Evolutionary conservation across 352 stramenopile species (phyloP).

Genomic region (Blastocystis sp.): DNA sequence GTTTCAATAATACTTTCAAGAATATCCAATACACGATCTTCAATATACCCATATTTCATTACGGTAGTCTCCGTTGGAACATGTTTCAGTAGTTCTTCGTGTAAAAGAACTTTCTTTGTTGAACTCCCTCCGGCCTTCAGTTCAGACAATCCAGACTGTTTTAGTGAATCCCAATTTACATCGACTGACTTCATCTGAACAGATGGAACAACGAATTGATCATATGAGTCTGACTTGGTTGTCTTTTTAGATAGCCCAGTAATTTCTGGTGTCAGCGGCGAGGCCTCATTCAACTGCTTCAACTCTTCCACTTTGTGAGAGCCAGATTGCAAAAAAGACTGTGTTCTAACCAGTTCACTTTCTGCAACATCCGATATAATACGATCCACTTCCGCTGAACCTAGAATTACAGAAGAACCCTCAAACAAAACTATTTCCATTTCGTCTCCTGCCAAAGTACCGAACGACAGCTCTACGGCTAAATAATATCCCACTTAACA

Average conservation of each 20-base stretch:
- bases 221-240: too few species aligned
- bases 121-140: neutral
- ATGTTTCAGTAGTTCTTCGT: neutral
- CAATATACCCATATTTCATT: conserved; percentile 45
- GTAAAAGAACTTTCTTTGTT: neutral
- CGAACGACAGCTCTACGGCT: neutral
- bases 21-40: neutral
- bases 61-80: conserved; percentile 3
- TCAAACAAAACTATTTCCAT: neutral
- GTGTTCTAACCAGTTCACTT: neutral
- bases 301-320: too few species aligned
- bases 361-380: neutral
- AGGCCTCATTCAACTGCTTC: too few species aligned
- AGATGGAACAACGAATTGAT: neutral
- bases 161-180: neutral
- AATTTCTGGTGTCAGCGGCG: too few species aligned
- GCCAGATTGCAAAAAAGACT: too few species aligned
- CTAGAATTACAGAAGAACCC: neutral
- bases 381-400: neutral
- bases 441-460: neutral
- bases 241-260: too few species aligned
- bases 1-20: conserved; percentile 17
- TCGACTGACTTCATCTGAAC: neutral
- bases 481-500: neutral
- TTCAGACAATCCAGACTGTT: neutral